Evolutionary conservation across 2,329 filamentous ascomycete species (phyloP).

Genomic region (Colletotrichum lupini): DNA sequence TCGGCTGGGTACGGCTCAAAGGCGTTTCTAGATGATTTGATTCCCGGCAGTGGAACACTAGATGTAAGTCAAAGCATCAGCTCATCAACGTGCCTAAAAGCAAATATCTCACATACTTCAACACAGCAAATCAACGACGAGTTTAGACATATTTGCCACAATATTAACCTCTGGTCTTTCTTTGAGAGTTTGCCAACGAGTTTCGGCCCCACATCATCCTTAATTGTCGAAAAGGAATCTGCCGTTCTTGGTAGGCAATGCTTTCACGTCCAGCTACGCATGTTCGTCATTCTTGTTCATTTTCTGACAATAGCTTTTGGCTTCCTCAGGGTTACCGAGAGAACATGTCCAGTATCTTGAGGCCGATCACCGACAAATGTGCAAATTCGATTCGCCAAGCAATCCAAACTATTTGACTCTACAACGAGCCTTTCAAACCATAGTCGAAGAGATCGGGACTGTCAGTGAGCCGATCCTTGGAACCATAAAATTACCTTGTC

Average conservation of each 20-base stretch:
- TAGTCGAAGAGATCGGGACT: not conserved
- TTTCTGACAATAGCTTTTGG: not conserved
- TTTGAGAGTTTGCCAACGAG: not conserved
- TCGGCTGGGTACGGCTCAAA: not conserved
- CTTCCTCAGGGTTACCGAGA: constrained; percentile 35
- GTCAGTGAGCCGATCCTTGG: not conserved
- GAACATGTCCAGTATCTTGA: constrained; percentile 40
- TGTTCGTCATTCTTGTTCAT: not conserved
- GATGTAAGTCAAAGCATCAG: not conserved
- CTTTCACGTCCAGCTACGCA: not conserved
- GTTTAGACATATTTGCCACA: not conserved
- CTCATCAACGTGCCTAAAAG: not conserved
- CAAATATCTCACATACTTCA: not conserved
- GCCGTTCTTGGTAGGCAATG: not conserved
- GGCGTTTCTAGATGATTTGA: not conserved
- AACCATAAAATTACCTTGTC: not conserved
- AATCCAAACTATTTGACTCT: constrained; percentile 40
- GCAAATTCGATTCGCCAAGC: constrained; percentile 40
- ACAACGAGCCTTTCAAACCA: not conserved
- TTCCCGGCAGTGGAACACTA: not conserved
- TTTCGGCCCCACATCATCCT: not conserved
- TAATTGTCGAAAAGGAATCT: not conserved
- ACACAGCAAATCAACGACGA: not conserved
- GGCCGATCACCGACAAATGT: constrained; percentile 42
- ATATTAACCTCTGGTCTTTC: not conserved